phyloP scores from a whole-genome alignment of 768 basidiomycete species.

The Boletus sp. region DNA sequence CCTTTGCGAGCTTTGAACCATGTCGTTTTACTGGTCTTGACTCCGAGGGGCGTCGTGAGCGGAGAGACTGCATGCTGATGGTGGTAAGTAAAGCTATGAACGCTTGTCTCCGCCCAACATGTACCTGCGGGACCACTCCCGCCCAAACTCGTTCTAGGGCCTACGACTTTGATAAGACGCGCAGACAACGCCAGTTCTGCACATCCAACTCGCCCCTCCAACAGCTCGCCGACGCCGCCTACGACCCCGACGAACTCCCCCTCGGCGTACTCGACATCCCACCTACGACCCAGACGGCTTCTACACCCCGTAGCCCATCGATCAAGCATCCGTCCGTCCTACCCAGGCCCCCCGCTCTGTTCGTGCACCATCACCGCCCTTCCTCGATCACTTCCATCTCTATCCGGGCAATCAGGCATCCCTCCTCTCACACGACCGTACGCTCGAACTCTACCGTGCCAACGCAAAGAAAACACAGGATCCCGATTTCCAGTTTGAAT shows the following conservation, averaged over 20 bases:
- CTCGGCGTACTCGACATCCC: conserved; percentile 25
- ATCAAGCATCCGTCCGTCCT: conserved; percentile 31
- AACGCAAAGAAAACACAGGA: conserved; percentile 99
- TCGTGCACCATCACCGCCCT: conserved; percentile 67
- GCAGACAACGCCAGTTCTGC: conserved; percentile 10
- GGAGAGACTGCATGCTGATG: conserved; percentile 53
- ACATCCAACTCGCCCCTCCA: conserved; percentile 24
- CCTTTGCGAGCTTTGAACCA: conserved; percentile 31
- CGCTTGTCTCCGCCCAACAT: conserved; percentile 20
- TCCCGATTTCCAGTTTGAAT: conserved; percentile 96
- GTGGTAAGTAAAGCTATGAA: conserved; percentile 12
- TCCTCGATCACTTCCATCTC: conserved; percentile 90
- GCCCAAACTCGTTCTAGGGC: conserved; percentile 34
- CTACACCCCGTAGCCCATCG: conserved; percentile 27
- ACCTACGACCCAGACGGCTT: conserved; percentile 44
- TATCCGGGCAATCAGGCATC: conserved; percentile 91
- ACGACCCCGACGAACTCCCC: conserved; percentile 42
- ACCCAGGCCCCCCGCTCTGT: conserved; percentile 49
- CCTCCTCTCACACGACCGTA: conserved; percentile 91
- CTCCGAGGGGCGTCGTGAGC: conserved; percentile 39
- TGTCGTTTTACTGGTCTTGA: conserved; percentile 26
- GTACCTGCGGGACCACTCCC: conserved; percentile 34
- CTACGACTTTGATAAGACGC: conserved; percentile 19
- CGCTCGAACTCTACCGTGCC: conserved; percentile 92
- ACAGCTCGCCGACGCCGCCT: conserved; percentile 30